A percentile compares a stretch with the other conserved stretches of the same genome.
phyloP scores from a whole-genome alignment of 176 grass and related monocot genomes.

The Thalia dealbata region DNA sequence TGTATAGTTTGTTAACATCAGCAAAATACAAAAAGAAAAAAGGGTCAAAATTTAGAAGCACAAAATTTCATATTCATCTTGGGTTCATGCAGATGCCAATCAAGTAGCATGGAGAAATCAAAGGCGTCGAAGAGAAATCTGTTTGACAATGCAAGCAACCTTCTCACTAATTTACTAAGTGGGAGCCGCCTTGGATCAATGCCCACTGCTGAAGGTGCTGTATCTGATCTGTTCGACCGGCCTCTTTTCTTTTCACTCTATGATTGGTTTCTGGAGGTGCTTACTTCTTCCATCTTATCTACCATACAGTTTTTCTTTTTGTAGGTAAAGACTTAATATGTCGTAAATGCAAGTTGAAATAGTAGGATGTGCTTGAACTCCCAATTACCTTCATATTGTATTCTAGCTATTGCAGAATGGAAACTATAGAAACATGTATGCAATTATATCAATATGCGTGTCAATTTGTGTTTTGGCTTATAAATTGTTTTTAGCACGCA shows the following conservation, averaged over 20 bases:
- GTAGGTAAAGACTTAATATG: not conserved
- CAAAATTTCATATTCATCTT: not conserved
- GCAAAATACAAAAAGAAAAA: too few relatives aligned
- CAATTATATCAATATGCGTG: too few relatives aligned
- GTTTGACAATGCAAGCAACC: slow-evolving; percentile 78
- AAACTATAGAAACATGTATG: too few relatives aligned
- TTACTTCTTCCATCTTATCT: not conserved
- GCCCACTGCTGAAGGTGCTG: slow-evolving; percentile 80
- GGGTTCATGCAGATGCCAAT: slow-evolving; percentile 53
- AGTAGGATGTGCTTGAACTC: not conserved
- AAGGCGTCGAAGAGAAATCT: slow-evolving; percentile 50
- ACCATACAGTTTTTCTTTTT: not conserved
- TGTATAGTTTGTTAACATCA: not conserved
- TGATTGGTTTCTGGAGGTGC: slow-evolving; percentile 84
- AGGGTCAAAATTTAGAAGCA: not conserved
- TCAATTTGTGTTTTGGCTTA: too few relatives aligned
- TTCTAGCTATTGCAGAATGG: too few relatives aligned
- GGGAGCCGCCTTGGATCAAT: slow-evolving; percentile 51
- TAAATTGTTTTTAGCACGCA: too few relatives aligned
- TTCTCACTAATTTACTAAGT: slow-evolving; percentile 79
- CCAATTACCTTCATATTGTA: too few relatives aligned
- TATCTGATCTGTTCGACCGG: slow-evolving; percentile 72
- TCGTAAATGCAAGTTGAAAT: not conserved
- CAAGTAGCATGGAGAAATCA: slow-evolving; percentile 55
- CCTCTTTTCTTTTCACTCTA: slow-evolving; percentile 98